Evolutionary conservation across 768 basidiomycete species (phyloP), one percentile per base, ranked within the genome.

Genomic region (Pleurotus sapidus): DNA sequence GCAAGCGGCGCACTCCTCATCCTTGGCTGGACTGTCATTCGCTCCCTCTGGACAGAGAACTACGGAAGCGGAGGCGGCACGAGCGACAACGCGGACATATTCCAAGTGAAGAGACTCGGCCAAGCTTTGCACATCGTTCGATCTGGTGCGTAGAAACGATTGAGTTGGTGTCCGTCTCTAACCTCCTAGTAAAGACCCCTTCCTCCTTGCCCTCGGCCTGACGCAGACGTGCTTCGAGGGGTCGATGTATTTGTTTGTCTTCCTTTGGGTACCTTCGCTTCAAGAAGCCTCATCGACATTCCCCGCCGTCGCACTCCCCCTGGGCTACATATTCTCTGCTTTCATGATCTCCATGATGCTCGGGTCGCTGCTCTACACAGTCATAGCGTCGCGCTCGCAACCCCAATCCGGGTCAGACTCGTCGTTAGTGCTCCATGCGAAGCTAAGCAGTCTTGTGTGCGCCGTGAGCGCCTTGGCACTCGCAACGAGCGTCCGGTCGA

Each of bases 321-420:
- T 91, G 6, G 89, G 90, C 2, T 88, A 87, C 69, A 89, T 91
- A 61, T 91, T 91, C 70, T 88, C 88, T 25, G 77, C 82, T 5
- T 89, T 90, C 75, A 91, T 91, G 89, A 72, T 89, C 56, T 84
- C 82, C 56, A 90, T 91, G 88, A 88, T 90, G 82, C 79, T 90
- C 62, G 88, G 89, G 15, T 89, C 89, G 9, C 70, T 90, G 50
- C 62, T 87, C 27, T 91, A 90, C 70, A 88, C 82, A 4, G 73
- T 73, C 49, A 71, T 86, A 63, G 72, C 71, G 3, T 70, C 77
- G 1, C 66, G 70, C 46, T 27, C 56, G n/a, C 64, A 65, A 56
- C 65, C 65, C 9, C 63, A 61, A 47, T 55, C 50, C 43, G 39
- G 57, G 42, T 7, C 40, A 18, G 72, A 77, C 49, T 74, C 80